Conservation (phyloP, 768 basidiomycete genomes). For the Pleurotus giganteus region DNA sequence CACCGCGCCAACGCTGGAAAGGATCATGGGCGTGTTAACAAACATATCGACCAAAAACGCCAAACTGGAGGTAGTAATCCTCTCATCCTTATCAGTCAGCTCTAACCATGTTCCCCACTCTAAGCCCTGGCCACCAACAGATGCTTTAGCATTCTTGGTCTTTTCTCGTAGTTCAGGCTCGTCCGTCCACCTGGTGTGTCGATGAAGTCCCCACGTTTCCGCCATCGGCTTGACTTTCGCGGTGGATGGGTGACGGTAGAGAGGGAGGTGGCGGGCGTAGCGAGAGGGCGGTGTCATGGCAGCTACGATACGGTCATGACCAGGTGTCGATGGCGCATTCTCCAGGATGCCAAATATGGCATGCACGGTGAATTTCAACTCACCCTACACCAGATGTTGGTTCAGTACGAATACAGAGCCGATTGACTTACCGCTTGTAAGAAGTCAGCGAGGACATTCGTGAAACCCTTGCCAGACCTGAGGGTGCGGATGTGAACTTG, state of each 20-base stretch:
- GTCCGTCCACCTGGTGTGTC: conserved; percentile 31
- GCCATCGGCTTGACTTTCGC: conserved; percentile 23
- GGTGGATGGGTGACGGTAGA: conserved; percentile 50
- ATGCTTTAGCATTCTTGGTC: conserved; percentile 40
- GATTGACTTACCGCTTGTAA: conserved; percentile 45
- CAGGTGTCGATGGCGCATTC: conserved; percentile 22
- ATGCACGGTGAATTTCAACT: conserved; percentile 48
- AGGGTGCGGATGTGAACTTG: conserved; percentile 46
- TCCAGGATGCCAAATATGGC: conserved; percentile 53
- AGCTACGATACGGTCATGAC: conserved; percentile 15
- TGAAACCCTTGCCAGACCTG: conserved; percentile 51
- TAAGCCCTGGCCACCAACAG: conserved; percentile 50
- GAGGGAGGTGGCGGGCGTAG: conserved; percentile 58
- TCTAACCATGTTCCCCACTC: conserved; percentile 62
- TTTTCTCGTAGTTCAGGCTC: conserved; percentile 39
- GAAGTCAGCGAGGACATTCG: conserved; percentile 58
- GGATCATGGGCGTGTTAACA: conserved; percentile 39
- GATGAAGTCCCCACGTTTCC: conserved; percentile 32
- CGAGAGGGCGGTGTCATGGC: conserved; percentile 49
- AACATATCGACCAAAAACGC: conserved; percentile 60
- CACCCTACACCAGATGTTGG: conserved; percentile 30
- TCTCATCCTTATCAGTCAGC: conserved; percentile 39
- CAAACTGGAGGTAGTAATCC: conserved; percentile 44
- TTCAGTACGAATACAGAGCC: not conserved
- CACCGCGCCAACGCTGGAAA: conserved; percentile 45